phyloP scores from a whole-genome alignment of 768 basidiomycete species.

The Lactifluus volemus region DNA sequence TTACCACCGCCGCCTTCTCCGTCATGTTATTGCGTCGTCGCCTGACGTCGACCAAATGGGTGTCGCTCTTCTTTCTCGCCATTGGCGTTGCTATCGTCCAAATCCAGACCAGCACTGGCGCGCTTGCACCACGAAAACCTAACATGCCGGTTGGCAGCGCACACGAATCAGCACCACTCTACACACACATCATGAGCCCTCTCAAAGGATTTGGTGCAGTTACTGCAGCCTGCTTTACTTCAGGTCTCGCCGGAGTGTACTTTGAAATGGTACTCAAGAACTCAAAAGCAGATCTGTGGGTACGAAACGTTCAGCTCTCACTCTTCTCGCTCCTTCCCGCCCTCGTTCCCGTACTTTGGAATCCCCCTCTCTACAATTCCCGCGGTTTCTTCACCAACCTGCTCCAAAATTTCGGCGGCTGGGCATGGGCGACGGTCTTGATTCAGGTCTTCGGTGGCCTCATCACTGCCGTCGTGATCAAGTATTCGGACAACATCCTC shows the following conservation, averaged over 20 bases:
- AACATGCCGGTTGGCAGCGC: slow-evolving; percentile 53
- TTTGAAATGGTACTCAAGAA: slow-evolving; percentile 91
- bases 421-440: slow-evolving; percentile 92
- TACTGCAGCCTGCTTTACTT: slow-evolving; percentile 78
- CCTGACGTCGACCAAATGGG: slow-evolving; percentile 72
- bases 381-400: slow-evolving; percentile 46
- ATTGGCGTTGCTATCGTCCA: slow-evolving; percentile 93
- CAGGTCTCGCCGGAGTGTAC: slow-evolving; percentile 86
- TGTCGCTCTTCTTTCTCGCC: slow-evolving; percentile 79
- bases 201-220: slow-evolving; percentile 80
- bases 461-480: slow-evolving; percentile 92
- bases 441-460: slow-evolving; percentile 91
- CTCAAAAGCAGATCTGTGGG: slow-evolving; percentile 79
- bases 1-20: slow-evolving; percentile 91
- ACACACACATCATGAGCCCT: slow-evolving; percentile 72
- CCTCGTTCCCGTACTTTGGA: slow-evolving; percentile 65
- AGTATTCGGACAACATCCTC: slow-evolving; percentile 90
- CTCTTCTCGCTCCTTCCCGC: slow-evolving; percentile 90
- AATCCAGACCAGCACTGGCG: slow-evolving; percentile 57
- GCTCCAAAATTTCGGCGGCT: slow-evolving; percentile 81
- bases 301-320: slow-evolving; percentile 83
- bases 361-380: slow-evolving; percentile 34
- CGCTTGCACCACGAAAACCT: slow-evolving; percentile 22
- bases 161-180: slow-evolving; percentile 48
- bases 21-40: slow-evolving; percentile 73